Percentiles rank a stretch among this genome's conserved stretches.
phyloP scores from a whole-genome alignment of 2,329 filamentous ascomycete species.

The Sporothrix dimorphospora region DNA sequence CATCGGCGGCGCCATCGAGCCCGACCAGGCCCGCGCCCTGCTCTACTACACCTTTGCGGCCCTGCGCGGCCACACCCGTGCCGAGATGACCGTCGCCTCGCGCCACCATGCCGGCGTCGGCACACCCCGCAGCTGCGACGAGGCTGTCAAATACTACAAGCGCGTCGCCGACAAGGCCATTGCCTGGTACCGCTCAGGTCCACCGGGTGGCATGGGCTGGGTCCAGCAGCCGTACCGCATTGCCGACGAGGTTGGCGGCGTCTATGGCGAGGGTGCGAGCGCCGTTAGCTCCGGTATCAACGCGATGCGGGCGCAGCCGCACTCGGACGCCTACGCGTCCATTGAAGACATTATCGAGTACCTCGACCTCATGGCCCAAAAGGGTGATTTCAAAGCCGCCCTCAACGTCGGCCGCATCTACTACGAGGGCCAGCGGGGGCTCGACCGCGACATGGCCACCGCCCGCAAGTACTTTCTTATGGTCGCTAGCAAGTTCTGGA shows the following conservation, averaged over 20 bases:
- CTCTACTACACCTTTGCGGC: constrained; percentile 96
- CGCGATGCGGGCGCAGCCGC: constrained; percentile 71
- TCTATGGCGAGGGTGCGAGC: constrained; percentile 95
- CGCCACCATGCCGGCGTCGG: constrained; percentile 85
- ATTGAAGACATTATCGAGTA: constrained; percentile 96
- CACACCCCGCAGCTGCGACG: constrained; percentile 81
- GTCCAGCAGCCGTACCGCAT: constrained; percentile 79
- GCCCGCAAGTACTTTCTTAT: constrained; percentile 81
- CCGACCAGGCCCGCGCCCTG: constrained; percentile 87
- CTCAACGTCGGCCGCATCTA: constrained; percentile 84
- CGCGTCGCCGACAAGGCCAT: constrained; percentile 92
- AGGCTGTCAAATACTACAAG: constrained; percentile 87
- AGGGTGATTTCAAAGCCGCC: constrained; percentile 85
- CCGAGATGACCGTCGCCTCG: constrained; percentile 92
- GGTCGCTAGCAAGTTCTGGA: constrained; percentile 82
- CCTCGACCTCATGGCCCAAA: constrained; percentile 84
- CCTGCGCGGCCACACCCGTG: constrained; percentile 76
- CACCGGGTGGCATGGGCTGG: constrained; percentile 82
- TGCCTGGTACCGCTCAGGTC: constrained; percentile 82
- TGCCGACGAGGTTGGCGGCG: constrained; percentile 86
- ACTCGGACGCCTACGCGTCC: constrained; percentile 80
- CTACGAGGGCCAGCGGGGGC: constrained; percentile 79
- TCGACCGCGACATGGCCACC: constrained; percentile 71
- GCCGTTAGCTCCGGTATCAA: constrained; percentile 84
- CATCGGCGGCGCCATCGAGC: constrained; percentile 76